Evolutionary conservation across 768 basidiomycete species (phyloP), one percentile per base, ranked within the genome.

Genomic region (Lactarius pseudohatsudake): DNA sequence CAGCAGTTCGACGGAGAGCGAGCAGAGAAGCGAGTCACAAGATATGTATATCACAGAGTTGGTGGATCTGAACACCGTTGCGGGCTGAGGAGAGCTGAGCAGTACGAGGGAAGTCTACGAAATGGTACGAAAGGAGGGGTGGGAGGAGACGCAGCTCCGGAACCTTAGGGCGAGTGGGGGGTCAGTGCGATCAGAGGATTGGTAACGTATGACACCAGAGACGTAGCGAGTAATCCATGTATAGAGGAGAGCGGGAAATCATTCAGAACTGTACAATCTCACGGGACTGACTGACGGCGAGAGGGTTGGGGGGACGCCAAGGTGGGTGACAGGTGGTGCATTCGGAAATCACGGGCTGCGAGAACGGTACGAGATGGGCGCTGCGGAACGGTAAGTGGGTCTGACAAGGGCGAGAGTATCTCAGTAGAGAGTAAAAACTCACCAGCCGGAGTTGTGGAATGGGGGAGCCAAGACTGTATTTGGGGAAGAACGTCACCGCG

Each of bases 11-110:
- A 67, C 41, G 55, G 34, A 59, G 58, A 64, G 58, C 22, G 60
- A 50, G 50, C 43, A 47, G 40, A 59, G 56, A 26, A 53, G 50
- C 22, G 30, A 50, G 38, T 58, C 65, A 66, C 65, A 62, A 40
- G 50, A 36, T 54, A 66, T 67, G 66, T 67, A 67, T 67, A 47
- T 67, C 66, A 67, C 66, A 67, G 66, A 56, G 61, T 67, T 41
- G 62, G 66, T 60, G 54, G 15, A 26, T 22, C 38, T 58, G 57
- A 62, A 54, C 59, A 64, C 66, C 62, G 58, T 64, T 67, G 66
- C 58, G 45, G 30, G 58, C 18, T 45, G 43, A 59, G 34, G 43
- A 43, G 38, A n/a, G 58, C 22, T 28, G 61, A 63, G 62, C 43
- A 8, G 53, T 53, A 60, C 50, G 58, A 59, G 32, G 28, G 58